Evolutionary conservation across 495 filamentous ascomycete genomes (phyloP).

Genomic region (Lichina pygmaea): DNA sequence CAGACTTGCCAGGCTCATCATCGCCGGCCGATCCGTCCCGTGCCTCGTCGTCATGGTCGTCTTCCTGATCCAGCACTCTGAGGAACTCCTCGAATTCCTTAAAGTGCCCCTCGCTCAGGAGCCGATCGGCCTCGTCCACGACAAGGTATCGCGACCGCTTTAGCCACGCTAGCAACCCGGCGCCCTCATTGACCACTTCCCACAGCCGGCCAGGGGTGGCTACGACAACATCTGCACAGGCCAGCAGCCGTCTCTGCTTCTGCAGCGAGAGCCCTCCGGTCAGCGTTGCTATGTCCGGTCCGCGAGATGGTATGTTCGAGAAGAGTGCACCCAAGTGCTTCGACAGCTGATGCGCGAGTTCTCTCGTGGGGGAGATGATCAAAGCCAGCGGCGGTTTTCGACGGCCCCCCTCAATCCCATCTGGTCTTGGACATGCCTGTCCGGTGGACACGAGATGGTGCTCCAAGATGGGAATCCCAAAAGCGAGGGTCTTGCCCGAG

Average conservation of each 20-base stretch:
- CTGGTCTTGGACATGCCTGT: background rate
- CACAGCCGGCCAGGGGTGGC: conserved; percentile 82
- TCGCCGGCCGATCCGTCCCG: conserved; percentile 2
- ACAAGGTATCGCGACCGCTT: conserved; percentile 54
- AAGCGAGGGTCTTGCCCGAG: conserved; percentile 65
- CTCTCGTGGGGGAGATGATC: conserved; percentile 77
- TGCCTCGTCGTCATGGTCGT: conserved; percentile 13
- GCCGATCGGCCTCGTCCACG: conserved; percentile 79
- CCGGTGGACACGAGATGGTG: conserved; percentile 19
- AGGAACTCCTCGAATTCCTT: conserved; percentile 79
- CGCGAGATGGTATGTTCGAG: conserved; percentile 9
- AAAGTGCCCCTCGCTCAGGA: conserved; percentile 81
- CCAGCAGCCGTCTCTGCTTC: conserved; percentile 66
- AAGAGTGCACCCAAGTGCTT: conserved; percentile 52
- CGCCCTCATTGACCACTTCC: conserved; percentile 57
- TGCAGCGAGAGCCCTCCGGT: conserved; percentile 80
- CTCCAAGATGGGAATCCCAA: conserved; percentile 55
- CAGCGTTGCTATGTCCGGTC: conserved; percentile 44
- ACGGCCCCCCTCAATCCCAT: conserved; percentile 10
- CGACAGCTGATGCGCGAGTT: conserved; percentile 72
- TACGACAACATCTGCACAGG: conserved; percentile 57
- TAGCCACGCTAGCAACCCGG: conserved; percentile 34
- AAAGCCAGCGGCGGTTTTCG: conserved; percentile 36
- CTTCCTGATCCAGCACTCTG: conserved; percentile 34
- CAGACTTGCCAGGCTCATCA: no score